Percentiles rank a stretch among this genome's conserved stretches.
Evolutionary conservation across 352 stramenopile species (phyloP).

Genomic region (Phytophthora litchii): DNA sequence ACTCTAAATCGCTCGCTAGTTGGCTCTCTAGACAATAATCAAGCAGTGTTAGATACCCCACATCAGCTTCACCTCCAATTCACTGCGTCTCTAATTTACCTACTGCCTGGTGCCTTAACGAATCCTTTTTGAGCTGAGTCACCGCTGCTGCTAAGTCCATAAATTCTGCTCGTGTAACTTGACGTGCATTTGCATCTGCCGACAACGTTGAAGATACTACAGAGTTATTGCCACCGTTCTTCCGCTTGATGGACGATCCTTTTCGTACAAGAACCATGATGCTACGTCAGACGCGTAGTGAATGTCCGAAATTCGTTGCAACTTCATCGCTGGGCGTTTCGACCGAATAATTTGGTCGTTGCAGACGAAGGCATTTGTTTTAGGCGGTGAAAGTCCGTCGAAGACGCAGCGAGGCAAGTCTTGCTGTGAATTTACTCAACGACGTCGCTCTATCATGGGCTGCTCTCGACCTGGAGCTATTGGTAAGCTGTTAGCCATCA

Average conservation of each 20-base stretch:
- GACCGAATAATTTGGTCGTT: slow-evolving; percentile 15
- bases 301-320: slow-evolving; percentile 4
- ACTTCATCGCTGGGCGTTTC: slow-evolving; percentile 24
- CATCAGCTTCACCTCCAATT: not conserved
- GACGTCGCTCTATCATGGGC: slow-evolving; percentile 34
- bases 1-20: slow-evolving; percentile 55
- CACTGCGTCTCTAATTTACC: slow-evolving; percentile 24
- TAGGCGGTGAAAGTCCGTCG: not conserved
- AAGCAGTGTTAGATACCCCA: not conserved
- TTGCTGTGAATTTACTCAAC: not conserved
- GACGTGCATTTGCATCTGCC: slow-evolving; percentile 45
- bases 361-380: not conserved
- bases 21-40: slow-evolving; percentile 41
- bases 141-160: slow-evolving; percentile 56
- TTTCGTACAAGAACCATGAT: slow-evolving; percentile 25
- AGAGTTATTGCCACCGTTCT: slow-evolving; percentile 9
- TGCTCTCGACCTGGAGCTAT: slow-evolving; percentile 53
- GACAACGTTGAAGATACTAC: slow-evolving; percentile 30
- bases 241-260: slow-evolving; percentile 24
- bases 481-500: slow-evolving; percentile 27
- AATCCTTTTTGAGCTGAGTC: slow-evolving; percentile 56
- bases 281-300: no score
- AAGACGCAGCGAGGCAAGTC: slow-evolving; percentile 1
- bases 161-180: slow-evolving; percentile 62
- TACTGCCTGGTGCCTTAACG: slow-evolving; percentile 41